phyloP scores from a whole-genome alignment of 2,329 filamentous ascomycete genomes.

The Metarhizium rileyi region DNA sequence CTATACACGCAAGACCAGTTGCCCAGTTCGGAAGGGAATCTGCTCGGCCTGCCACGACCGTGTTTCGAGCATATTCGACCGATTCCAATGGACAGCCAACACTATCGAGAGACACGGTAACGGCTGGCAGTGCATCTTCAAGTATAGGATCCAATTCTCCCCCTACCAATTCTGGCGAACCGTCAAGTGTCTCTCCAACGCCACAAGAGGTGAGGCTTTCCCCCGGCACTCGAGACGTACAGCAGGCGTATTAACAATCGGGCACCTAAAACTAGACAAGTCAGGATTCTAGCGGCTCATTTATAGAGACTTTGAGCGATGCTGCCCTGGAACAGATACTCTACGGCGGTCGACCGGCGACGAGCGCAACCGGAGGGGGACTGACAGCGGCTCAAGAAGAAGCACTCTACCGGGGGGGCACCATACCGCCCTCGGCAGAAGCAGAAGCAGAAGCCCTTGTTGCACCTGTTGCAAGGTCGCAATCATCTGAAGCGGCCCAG shows the following conservation, averaged over 20 bases:
- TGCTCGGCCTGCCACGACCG: conserved; percentile 12
- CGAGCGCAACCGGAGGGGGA: conserved; percentile 21
- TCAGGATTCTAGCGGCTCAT: conserved; percentile 2
- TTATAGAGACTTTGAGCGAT: conserved; percentile 22
- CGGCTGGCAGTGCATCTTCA: conserved; percentile 1
- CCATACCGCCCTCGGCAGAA: conserved; percentile 25
- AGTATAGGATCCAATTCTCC: neutral
- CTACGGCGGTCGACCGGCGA: conserved; percentile 23
- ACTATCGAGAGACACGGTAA: neutral
- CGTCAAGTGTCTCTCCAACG: neutral
- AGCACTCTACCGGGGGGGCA: conserved; percentile 32
- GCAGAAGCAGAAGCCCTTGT: conserved; percentile 21
- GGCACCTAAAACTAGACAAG: conserved; percentile 2
- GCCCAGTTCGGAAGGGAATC: conserved; percentile 14
- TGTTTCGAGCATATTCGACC: conserved; percentile 21
- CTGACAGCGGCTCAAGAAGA: conserved; percentile 34
- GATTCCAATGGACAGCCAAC: conserved; percentile 14
- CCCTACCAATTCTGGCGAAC: neutral
- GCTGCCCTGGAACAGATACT: conserved; percentile 26
- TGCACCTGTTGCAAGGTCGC: conserved; percentile 16
- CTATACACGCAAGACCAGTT: conserved; percentile 18
- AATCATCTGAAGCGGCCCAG: conserved; percentile 11
- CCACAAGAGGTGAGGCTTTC: conserved; percentile 1
- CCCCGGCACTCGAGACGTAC: neutral
- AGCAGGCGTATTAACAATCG: conserved; percentile 1